Conservation (phyloP, 1,284 basidiomycete genomes). For the Melampsora americana region DNA sequence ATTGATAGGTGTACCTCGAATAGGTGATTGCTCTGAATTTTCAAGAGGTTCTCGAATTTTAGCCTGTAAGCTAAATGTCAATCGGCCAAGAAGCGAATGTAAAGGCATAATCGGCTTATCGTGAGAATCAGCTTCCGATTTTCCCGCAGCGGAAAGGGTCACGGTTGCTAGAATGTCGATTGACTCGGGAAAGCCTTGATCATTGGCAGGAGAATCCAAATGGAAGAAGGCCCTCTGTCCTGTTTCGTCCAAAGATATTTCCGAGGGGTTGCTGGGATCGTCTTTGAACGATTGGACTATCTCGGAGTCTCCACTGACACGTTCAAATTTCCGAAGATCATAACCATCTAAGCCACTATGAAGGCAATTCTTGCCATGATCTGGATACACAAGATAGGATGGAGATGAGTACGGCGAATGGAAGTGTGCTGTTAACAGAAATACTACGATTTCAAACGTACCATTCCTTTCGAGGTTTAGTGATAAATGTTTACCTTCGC, state of each 20-base stretch:
- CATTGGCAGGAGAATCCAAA: slow-evolving; percentile 24
- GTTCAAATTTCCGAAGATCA: slow-evolving; percentile 27
- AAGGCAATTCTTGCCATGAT: slow-evolving; percentile 14
- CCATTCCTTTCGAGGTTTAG: slow-evolving; percentile 7
- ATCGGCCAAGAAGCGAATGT: slow-evolving; percentile 2
- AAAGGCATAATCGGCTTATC: not conserved
- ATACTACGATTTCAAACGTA: not conserved
- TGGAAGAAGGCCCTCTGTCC: slow-evolving; percentile 5
- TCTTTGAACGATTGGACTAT: slow-evolving; percentile 22
- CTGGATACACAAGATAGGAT: not conserved
- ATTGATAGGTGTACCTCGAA: slow-evolving; percentile 36
- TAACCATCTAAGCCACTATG: slow-evolving; percentile 27
- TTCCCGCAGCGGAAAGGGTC: not conserved
- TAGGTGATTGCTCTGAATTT: not conserved
- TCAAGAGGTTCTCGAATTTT: slow-evolving; percentile 15
- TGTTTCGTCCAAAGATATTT: not conserved
- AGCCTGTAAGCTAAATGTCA: slow-evolving; percentile 21
- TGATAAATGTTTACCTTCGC: not conserved
- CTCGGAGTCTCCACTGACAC: not conserved
- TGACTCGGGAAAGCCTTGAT: slow-evolving; percentile 39
- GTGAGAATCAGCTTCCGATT: not conserved
- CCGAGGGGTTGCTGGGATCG: not conserved
- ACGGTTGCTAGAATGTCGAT: slow-evolving; percentile 37
- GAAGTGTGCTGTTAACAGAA: not conserved
- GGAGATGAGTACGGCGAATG: not conserved